Percentiles rank a stretch among this genome's conserved stretches.
These are phyloP conservation scores for Diplocarpon mali DNA, from an alignment of 2,329 filamentous ascomycete genomes.

Conservation along the genomic window DNA sequence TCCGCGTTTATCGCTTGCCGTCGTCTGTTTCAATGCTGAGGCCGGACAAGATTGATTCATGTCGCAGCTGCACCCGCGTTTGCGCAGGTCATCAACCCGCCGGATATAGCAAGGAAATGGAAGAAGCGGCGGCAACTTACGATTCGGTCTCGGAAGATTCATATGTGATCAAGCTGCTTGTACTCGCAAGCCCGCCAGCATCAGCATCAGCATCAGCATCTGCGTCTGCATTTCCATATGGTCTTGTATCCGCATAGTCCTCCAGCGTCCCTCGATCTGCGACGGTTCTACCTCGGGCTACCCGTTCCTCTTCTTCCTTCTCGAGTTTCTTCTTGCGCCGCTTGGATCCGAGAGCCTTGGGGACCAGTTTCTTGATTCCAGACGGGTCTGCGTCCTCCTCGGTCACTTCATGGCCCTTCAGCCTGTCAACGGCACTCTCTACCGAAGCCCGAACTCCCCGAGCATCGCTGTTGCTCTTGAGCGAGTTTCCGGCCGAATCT, in stretches of 20 bases:
- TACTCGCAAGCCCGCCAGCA: not conserved
- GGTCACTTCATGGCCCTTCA: conserved; percentile 12
- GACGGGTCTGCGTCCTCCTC: conserved; percentile 22
- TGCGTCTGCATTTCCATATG: not conserved
- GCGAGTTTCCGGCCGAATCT: conserved; percentile 20
- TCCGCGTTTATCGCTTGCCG: too few species aligned
- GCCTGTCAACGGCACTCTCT: conserved; percentile 20
- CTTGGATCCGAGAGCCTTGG: conserved; percentile 39
- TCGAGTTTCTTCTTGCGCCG: conserved; percentile 38
- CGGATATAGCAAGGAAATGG: not conserved
- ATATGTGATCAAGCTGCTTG: conserved; percentile 23
- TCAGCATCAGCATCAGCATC: conserved; percentile 9
- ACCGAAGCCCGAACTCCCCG: conserved; percentile 16
- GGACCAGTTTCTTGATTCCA: conserved; percentile 40
- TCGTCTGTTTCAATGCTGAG: not conserved
- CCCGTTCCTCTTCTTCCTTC: conserved; percentile 30
- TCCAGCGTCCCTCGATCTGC: conserved; percentile 26
- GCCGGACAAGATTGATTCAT: not conserved
- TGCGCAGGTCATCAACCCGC: not conserved
- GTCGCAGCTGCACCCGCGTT: not conserved
- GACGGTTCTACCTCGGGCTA: conserved; percentile 25
- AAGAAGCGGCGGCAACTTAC: conserved; percentile 22
- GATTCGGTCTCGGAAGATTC: conserved; percentile 25
- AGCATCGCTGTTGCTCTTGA: conserved; percentile 21
- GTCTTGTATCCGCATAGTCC: conserved; percentile 13